Evolutionary conservation across 1,284 basidiomycete genomes (phyloP), one percentile per base, ranked within the genome.

Genomic region (Pseudozyma sp.): DNA sequence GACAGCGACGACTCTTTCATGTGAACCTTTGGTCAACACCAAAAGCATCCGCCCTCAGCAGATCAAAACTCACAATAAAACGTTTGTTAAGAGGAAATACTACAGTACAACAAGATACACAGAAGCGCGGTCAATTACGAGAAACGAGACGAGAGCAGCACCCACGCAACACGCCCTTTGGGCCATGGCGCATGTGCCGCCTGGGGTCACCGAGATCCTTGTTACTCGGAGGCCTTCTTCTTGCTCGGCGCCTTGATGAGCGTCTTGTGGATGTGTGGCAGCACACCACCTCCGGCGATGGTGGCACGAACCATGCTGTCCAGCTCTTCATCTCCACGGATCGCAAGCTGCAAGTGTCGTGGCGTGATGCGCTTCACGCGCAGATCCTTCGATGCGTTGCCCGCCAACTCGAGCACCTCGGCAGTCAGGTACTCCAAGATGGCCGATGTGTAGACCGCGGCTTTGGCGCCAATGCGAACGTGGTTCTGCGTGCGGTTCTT

Each of bases 281-380:
- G 85, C 4, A 97, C 94, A 88, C 94, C 94, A 87, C 92, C 92
- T 68, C 93, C 92, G 14, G 88, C 87, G 64, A 89, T 88, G 42
- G 88, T 88, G 46, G 87, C 88, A 57, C 86, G 84, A 68, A 88
- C 87, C 58, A 88, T 81, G 40, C 86, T 82, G 81, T 88, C 87
- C 9, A 95, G 89, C 82, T 93, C 95, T 84, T 97, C 94, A 85
- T 98, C 96, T 53, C 95, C 95, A 70, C 95, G 92, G 78, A 98
- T 97, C 35, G 95, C 94, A 31, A 94, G 89, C 85, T 95, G 93
- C 77, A 95, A 85, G 86, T 95, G 94, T 75, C 93, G 92, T 19
- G 95, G 95, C 0, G 94, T 97, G 85, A 98, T 97, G 85, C 96
- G 93, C 87, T 97, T 97, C 46, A 97, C 94, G 56, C 92, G 90